Evolutionary conservation across 225 moss, liverwort and hornwort genomes (phyloP), one percentile per base, ranked within the genome.

Genomic region (Lunularia cruciata): DNA sequence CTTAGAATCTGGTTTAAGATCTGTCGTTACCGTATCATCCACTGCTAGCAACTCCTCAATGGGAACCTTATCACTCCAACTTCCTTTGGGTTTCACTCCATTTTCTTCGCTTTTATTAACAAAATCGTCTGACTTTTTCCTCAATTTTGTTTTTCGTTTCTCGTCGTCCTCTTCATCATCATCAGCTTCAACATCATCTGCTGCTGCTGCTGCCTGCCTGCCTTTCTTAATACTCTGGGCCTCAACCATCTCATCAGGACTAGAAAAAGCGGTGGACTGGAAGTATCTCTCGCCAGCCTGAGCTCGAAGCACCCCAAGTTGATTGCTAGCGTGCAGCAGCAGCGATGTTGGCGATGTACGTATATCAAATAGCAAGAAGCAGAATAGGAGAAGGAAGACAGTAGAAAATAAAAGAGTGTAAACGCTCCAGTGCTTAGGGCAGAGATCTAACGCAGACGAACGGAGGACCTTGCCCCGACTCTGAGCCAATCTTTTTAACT

Each of bases 401-500:
- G 42, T 35, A 27, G 68, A 77, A 62, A 82, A 78, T 0, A 75
- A 16, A 0, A 78, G 63, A 25, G 78, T 72, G 56, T 65, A 78
- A 18, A 36, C 49, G 23, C 71, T 75, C 71, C 77, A 75, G 23
- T 68, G 67, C 69, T 39, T 78, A 10, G 77, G 74, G 36, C 71
- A 15, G 30, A 51, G 66, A 12, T 82, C 82, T 32, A 70, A 13
- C 31, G 62, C 46, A 31, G 43, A 33, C 47, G 57, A 40, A 43
- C 49, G 47, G 8, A 22, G 9, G 27, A 7, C 60, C 38, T 31
- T 70, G 34, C 16, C 39, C 48, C 78, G 71, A 43, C n/a, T 75
- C 51, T 78, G 77, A 27, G 67, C 78, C 20, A 78, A 26, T 71
- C 78, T 82, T 62, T 78, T 82, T 47, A 78, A 60, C 72, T 82